phyloP scores from a whole-genome alignment of 345 rosid genomes.

The Pelargonium nanum region DNA sequence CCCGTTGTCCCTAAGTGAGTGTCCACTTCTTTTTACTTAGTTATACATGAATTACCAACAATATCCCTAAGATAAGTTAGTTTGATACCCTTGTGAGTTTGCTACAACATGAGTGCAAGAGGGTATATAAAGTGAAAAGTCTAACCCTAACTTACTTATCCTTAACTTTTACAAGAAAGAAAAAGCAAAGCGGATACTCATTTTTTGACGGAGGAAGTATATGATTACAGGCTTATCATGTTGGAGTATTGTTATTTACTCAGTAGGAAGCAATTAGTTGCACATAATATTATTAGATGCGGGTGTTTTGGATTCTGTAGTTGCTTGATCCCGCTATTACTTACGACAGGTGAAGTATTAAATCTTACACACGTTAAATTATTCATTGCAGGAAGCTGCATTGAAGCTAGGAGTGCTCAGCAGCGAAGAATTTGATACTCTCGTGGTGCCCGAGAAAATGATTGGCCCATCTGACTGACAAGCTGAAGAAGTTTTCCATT shows the following conservation, averaged over 20 bases:
- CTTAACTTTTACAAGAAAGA: too few species aligned
- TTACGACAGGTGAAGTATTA: neutral
- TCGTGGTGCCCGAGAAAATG: conserved; percentile 95
- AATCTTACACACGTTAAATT: neutral
- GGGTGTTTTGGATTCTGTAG: neutral
- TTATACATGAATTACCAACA: too few species aligned
- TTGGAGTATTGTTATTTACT: neutral
- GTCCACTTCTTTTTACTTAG: too few species aligned
- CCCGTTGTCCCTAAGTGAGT: too few species aligned
- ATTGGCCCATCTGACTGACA: conserved; percentile 69
- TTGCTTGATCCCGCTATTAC: neutral
- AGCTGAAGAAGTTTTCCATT: neutral
- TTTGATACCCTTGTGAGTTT: too few species aligned
- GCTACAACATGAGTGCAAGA: too few species aligned
- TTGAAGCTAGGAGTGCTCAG: conserved; percentile 61
- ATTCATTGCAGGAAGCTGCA: conserved; percentile 58
- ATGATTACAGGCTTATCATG: neutral
- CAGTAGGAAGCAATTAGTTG: neutral
- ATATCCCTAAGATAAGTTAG: too few species aligned
- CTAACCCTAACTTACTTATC: too few species aligned
- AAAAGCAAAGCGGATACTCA: too few species aligned
- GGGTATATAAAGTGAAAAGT: too few species aligned
- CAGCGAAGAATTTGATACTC: conserved; percentile 73
- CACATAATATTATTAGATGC: neutral
- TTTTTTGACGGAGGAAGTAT: too few species aligned